Base-by-base conservation (phyloP, 768 basidiomycete genomes). In the Lactarius psammicola region DNA sequence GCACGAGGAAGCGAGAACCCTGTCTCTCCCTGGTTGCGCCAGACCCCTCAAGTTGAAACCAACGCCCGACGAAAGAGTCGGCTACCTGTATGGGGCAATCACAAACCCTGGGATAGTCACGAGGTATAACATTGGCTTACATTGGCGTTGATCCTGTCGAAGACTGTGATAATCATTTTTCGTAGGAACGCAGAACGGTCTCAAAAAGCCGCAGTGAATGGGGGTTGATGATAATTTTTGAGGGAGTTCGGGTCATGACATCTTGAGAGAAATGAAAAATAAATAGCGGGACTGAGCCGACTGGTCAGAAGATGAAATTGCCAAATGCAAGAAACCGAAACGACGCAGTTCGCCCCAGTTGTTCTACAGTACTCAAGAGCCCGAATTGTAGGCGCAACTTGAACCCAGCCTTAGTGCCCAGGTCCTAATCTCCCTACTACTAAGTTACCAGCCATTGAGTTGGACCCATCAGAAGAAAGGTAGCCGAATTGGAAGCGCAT, bases 21-120 rank as follows among this genome's bases (percentile, higher is more conserved):
- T 62, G 65, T n/a, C 76, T 73, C 70, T 76, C 73, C 53, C 71
- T 73, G 30, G 68, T 63, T 28, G 72, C 73, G 30, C 76, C 76
- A 11, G 72, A 73, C n/a, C 76, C 75, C 65, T 76, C 76, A 30
- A 76, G 67, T 18, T 70, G 70, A 69, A 77, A 76, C 73, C 73
- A 73, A 53, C 74, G 71, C 8, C 76, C 76, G 28, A 76, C 70
- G 55, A 68, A 61, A 38, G 75, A 77, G 62, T 72, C 66, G 23
- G 76, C 75, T 42, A 75, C 75, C 74, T 75, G 63, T 4, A 34
- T 9, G 20, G 4, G n/a, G 8, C 18, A 59, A 36, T 36, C 10
- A n/a, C 31, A 17, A 18, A 26, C 4, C 7, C 33, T 28, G 26
- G 23, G 33, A 23, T 38, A 28, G 36, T 26, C 17, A 44, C 20